Conservation (phyloP, 1,284 basidiomycete genomes). For the Baeospora myosura region DNA sequence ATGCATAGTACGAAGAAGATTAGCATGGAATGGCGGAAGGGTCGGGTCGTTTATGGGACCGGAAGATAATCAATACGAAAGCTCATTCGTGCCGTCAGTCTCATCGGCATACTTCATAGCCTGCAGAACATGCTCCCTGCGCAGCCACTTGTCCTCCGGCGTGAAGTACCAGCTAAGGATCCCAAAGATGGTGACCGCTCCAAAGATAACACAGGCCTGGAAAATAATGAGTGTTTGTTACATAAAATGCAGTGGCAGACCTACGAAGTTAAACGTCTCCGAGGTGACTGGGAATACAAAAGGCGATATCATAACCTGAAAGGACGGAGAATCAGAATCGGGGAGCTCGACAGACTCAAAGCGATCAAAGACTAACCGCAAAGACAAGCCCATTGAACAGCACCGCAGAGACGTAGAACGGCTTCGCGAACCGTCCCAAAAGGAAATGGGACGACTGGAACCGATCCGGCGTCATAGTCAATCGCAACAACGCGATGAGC, state of each 20-base stretch:
- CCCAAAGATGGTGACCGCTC: constrained; percentile 68
- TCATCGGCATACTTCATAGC: constrained; percentile 34
- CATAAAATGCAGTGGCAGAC: constrained; percentile 20
- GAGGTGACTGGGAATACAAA: constrained; percentile 75
- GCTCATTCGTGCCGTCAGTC: too few species aligned
- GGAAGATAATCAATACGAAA: too few species aligned
- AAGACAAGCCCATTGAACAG: constrained; percentile 71
- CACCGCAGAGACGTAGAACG: constrained; percentile 60
- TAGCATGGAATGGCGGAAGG: too few species aligned
- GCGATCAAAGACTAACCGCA: constrained; percentile 38
- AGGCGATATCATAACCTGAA: constrained; percentile 69
- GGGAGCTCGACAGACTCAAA: not conserved
- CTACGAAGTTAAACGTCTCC: constrained; percentile 72
- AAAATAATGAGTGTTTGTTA: constrained; percentile 6
- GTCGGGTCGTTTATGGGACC: too few species aligned
- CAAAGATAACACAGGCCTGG: constrained; percentile 73
- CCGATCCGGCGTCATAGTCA: constrained; percentile 66
- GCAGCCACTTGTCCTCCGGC: constrained; percentile 72
- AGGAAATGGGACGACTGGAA: constrained; percentile 68
- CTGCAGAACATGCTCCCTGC: constrained; percentile 48
- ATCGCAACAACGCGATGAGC: constrained; percentile 63
- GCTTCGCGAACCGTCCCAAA: constrained; percentile 56
- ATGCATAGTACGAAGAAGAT: too few species aligned
- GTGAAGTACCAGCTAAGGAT: constrained; percentile 69
- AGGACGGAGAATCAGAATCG: constrained; percentile 9